Conservation (phyloP, 768 basidiomycete species). For the Strobilomyces dryophilus region DNA sequence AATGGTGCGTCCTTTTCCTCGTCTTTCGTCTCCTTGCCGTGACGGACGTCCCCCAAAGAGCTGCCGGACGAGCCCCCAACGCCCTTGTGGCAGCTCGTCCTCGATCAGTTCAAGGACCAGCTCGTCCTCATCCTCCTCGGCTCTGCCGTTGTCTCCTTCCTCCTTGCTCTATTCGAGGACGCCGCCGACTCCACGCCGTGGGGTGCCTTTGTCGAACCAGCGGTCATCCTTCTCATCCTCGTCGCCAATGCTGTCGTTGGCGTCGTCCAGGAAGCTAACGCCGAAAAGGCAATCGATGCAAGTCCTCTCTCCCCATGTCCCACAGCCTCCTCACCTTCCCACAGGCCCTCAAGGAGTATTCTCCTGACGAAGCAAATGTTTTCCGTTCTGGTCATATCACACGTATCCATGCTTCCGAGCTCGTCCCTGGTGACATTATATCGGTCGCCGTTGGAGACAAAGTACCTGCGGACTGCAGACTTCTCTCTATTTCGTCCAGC, state of each 20-base stretch:
- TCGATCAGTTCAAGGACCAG: slow-evolving; percentile 99
- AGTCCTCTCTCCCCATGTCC: slow-evolving; percentile 30
- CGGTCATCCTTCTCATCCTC: slow-evolving; percentile 93
- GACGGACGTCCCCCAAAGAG: slow-evolving; percentile 44
- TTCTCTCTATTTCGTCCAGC: slow-evolving; percentile 86
- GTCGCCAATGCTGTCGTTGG: slow-evolving; percentile 97
- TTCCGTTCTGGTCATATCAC: slow-evolving; percentile 64
- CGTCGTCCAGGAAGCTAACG: slow-evolving; percentile 94
- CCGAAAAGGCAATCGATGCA: slow-evolving; percentile 96
- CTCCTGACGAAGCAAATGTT: slow-evolving; percentile 93
- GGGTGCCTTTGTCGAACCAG: slow-evolving; percentile 92
- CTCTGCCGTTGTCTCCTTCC: slow-evolving; percentile 90
- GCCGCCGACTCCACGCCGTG: slow-evolving; percentile 58
- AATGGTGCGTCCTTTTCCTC: slow-evolving; percentile 58
- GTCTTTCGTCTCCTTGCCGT: neutral
- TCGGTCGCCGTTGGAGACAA: slow-evolving; percentile 91
- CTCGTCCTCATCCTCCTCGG: slow-evolving; percentile 94
- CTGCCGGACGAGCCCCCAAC: slow-evolving; percentile 91
- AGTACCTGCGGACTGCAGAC: slow-evolving; percentile 90
- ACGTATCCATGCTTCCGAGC: slow-evolving; percentile 79
- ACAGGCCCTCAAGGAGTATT: slow-evolving; percentile 94
- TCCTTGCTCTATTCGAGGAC: slow-evolving; percentile 86
- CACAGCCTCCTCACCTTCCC: neutral
- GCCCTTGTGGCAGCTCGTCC: slow-evolving; percentile 87
- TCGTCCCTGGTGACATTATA: slow-evolving; percentile 95